These are phyloP conservation scores for Xylaria grammica DNA, from an alignment of 495 filamentous ascomycete genomes.

Conservation along the genomic window DNA sequence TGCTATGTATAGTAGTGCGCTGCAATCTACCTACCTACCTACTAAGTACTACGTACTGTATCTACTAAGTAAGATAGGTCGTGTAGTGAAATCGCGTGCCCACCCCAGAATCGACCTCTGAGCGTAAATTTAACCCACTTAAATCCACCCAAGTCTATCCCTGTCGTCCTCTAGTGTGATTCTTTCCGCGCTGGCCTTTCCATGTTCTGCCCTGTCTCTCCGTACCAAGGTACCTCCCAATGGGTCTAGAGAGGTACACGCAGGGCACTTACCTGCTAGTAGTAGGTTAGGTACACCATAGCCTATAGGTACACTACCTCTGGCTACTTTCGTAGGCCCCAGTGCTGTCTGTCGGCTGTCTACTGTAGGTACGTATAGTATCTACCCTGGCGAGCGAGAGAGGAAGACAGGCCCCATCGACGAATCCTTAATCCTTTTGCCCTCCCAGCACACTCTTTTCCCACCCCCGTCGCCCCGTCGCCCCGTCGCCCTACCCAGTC, in stretches of 20 bases:
- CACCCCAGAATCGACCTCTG: constrained; percentile 1
- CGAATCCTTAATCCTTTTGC: constrained; percentile 17
- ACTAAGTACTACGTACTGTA: no score
- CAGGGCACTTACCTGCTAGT: no score
- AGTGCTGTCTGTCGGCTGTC: neutral
- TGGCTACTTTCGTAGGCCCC: no score
- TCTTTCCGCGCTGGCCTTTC: constrained; percentile 23
- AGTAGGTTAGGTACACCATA: no score
- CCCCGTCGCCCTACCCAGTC: constrained; percentile 28
- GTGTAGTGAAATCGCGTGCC: constrained; percentile 10
- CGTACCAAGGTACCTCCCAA: constrained; percentile 8
- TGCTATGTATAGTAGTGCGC: no score
- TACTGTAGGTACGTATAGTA: neutral
- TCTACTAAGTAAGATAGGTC: neutral
- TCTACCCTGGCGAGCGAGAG: constrained; percentile 13
- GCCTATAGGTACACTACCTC: no score
- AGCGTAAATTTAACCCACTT: constrained; percentile 22
- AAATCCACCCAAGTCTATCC: neutral
- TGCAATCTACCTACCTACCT: no score
- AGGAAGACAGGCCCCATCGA: constrained; percentile 11
- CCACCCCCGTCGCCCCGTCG: constrained; percentile 12
- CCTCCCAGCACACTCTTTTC: constrained; percentile 16
- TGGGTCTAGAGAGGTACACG: no score
- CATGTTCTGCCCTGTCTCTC: constrained; percentile 10
- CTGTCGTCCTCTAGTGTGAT: constrained; percentile 3